Evolutionary conservation across 805 yeast genomes (phyloP).

Genomic region (Clavispora fructus): DNA sequence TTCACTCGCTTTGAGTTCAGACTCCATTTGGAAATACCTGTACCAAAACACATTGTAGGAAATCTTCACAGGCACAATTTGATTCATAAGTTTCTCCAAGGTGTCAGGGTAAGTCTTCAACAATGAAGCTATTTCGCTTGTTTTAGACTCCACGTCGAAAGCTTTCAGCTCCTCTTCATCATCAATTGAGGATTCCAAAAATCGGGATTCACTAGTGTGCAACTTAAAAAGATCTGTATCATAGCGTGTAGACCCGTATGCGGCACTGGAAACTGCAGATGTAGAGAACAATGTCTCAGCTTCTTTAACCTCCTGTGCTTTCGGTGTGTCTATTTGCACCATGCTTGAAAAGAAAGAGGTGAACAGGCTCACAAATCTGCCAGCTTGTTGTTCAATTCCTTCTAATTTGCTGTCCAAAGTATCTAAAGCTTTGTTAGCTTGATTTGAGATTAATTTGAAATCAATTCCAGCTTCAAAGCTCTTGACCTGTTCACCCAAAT

Average conservation of each 20-base stretch:
- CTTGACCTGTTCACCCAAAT: constrained; percentile 11
- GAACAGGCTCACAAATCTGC: constrained; percentile 51
- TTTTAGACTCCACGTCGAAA: constrained; percentile 43
- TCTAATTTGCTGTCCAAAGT: constrained; percentile 68
- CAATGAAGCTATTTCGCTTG: constrained; percentile 46
- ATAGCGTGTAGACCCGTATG: constrained; percentile 34
- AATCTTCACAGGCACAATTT: constrained; percentile 61
- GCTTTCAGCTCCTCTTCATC: constrained; percentile 8
- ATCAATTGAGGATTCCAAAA: constrained; percentile 13
- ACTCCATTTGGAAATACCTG: constrained; percentile 54
- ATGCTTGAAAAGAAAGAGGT: constrained; percentile 48
- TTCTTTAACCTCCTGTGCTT: constrained; percentile 6
- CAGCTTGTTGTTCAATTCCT: constrained; percentile 64
- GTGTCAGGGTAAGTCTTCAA: constrained; percentile 43
- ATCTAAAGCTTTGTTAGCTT: constrained; percentile 57
- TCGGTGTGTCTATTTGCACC: constrained; percentile 22
- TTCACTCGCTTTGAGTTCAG: constrained; percentile 56
- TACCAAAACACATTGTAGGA: constrained; percentile 68
- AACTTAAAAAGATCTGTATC: constrained; percentile 36
- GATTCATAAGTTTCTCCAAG: constrained; percentile 50
- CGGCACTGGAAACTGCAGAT: constrained; percentile 14
- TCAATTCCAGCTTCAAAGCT: constrained; percentile 16
- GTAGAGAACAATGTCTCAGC: constrained; percentile 18
- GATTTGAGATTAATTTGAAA: constrained; percentile 19
- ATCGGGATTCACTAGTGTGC: constrained; percentile 28